Base-by-base conservation (phyloP, 2,329 filamentous ascomycete species). In the Beauveria scarabaeidicola region DNA sequence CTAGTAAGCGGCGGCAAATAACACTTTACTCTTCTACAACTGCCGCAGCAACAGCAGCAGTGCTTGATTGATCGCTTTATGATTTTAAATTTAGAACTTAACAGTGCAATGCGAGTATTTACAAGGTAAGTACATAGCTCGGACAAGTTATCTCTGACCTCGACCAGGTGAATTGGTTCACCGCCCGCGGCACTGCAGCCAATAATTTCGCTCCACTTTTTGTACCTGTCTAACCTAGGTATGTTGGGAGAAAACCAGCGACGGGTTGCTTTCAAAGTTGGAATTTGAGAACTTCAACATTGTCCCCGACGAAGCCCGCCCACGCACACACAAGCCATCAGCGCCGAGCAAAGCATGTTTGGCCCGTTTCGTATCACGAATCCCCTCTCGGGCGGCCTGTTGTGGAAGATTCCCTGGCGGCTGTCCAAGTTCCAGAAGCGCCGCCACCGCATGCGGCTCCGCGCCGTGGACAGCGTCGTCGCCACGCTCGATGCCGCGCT, bases 321-420 rank as follows among this genome's bases (percentile, higher is more conserved):
- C 29, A 32, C 29, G 17, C 55, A n/a, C 47, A 56, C 43, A 60
- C 53, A 25, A 57, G 70, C 23, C 3, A 9, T n/a, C 21, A 36
- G 32, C 32, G 32, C 13, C 13, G 15, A 29, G 7, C 11, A 27
- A 48, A 81, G 66, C 64, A 96, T 96, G 91, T 93, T 91, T 74
- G 88, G 89, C 69, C 81, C 88, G 66, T 91, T 96, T 78, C 89
- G 88, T 77, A 80, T 88, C 67, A 91, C 90, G 48, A 88, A 85
- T 64, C 79, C 89, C 61, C 79, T 96, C 25, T 87, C 85, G 59
- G 83, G 89, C 64, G 91, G 91, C 74, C 86, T 96, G 58, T 80
- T 96, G 67, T 96, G 91, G 94, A 99, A 99, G 85, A 91, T 89
- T 68, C 94, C 94, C 67, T 99, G 92, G 92, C 88, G 94, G 63